These are phyloP conservation scores for Adiantum capillusveneris DNA, from an alignment of 75 land plant species.

Conservation along the genomic window DNA sequence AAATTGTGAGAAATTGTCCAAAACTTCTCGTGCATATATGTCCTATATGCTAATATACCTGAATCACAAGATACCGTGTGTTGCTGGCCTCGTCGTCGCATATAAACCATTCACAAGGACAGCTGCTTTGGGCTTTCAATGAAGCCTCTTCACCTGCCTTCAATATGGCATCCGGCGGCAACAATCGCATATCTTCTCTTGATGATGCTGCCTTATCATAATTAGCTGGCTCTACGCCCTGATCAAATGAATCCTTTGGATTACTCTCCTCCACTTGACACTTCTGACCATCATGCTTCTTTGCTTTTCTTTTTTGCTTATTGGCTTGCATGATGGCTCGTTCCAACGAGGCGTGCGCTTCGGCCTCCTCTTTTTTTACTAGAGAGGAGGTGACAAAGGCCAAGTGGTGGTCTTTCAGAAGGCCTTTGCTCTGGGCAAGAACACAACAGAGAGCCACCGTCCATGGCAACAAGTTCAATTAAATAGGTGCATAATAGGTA, in stretches of 20 bases:
- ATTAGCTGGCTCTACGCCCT: too few relatives aligned
- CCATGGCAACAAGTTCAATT: neutral
- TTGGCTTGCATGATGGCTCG: constrained; percentile 13
- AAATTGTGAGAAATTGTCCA: too few relatives aligned
- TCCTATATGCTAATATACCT: constrained; percentile 41
- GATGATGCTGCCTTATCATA: constrained; percentile 33
- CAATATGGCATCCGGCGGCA: constrained; percentile 45
- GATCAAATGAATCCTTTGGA: too few relatives aligned
- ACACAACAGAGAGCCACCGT: neutral
- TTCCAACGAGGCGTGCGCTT: constrained; percentile 17
- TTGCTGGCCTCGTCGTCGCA: constrained; percentile 51
- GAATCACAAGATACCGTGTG: constrained; percentile 68
- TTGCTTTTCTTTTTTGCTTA: too few relatives aligned
- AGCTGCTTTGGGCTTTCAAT: constrained; percentile 32
- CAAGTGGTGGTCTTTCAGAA: constrained; percentile 38
- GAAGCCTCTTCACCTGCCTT: constrained; percentile 51
- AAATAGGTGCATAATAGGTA: neutral
- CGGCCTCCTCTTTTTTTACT: constrained; percentile 39
- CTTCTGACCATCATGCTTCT: too few relatives aligned
- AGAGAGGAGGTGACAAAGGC: constrained; percentile 63
- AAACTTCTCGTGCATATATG: too few relatives aligned
- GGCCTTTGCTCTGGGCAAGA: constrained; percentile 5
- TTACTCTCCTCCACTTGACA: too few relatives aligned
- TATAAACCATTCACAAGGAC: constrained; percentile 89
- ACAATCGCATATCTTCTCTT: constrained; percentile 48